Conservation (phyloP, 768 basidiomycete species). For the Russula sp. region DNA sequence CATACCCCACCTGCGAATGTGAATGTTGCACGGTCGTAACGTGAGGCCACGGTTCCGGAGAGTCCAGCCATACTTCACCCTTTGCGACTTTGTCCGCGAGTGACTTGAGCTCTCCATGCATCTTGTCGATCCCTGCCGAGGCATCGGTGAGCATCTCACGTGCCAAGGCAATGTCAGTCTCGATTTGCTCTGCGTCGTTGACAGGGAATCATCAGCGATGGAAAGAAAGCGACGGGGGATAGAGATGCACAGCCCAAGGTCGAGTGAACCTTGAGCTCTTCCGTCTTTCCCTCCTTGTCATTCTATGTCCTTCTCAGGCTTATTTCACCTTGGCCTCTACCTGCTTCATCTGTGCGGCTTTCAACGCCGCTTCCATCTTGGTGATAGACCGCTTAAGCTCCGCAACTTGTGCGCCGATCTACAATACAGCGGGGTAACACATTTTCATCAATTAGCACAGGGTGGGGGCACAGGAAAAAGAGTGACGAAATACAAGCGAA, state of each 20-base stretch:
- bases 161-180: conserved; percentile 50
- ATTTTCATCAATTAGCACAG: too few relatives aligned
- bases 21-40: too few relatives aligned
- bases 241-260: conserved; percentile 57
- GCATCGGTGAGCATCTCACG: not conserved
- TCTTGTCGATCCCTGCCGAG: too few relatives aligned
- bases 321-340: conserved; percentile 61
- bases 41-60: too few relatives aligned
- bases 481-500: too few relatives aligned
- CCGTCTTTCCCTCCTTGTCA: conserved; percentile 95
- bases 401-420: conserved; percentile 74
- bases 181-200: conserved; percentile 59
- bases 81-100: too few relatives aligned
- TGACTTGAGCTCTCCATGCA: too few relatives aligned
- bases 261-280: conserved; percentile 85
- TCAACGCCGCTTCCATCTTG: conserved; percentile 51
- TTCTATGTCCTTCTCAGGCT: conserved; percentile 96
- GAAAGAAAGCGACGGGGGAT: not conserved
- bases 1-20: conserved; percentile 50
- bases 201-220: not conserved
- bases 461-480: too few relatives aligned
- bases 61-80: too few relatives aligned
- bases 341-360: conserved; percentile 69
- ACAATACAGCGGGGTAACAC: not conserved
- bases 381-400: conserved; percentile 55